Evolutionary conservation across 768 basidiomycete genomes (phyloP).

Genomic region (Cyclocybe cylindracea): DNA sequence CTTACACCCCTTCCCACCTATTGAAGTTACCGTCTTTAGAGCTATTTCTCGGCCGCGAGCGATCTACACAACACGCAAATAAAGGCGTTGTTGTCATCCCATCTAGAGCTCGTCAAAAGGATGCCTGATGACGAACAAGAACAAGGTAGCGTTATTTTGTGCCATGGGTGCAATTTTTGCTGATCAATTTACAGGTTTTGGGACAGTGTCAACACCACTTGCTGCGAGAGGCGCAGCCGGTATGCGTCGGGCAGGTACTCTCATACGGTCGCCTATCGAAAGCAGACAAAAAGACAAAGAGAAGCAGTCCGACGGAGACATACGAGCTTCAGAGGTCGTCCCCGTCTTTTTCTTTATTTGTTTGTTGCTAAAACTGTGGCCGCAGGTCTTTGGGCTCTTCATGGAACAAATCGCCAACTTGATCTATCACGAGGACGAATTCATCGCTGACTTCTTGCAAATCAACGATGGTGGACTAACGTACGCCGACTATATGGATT

Average conservation of each 20-base stretch:
- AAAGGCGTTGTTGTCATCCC: conserved; percentile 64
- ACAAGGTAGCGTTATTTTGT: conserved; percentile 49
- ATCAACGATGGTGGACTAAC: conserved; percentile 87
- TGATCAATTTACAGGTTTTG: conserved; percentile 37
- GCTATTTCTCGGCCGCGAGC: conserved; percentile 87
- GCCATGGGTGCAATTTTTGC: background rate
- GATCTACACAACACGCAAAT: conserved; percentile 83
- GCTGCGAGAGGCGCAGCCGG: conserved; percentile 51
- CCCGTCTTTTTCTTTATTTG: background rate
- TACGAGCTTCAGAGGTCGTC: conserved; percentile 70
- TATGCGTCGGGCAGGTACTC: conserved; percentile 81
- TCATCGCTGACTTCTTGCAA: conserved; percentile 90
- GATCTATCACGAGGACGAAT: conserved; percentile 84
- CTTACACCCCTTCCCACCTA: background rate
- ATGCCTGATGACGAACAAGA: conserved; percentile 72
- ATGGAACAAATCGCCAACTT: conserved; percentile 75
- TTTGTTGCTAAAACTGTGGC: conserved; percentile 1
- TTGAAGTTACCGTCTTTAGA: conserved; percentile 44
- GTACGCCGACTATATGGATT: conserved; percentile 92
- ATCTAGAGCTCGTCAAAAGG: conserved; percentile 63
- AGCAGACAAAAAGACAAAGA: conserved; percentile 61
- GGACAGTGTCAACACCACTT: conserved; percentile 37
- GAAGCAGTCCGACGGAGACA: conserved; percentile 60
- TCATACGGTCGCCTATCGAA: conserved; percentile 80
- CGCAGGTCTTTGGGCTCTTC: conserved; percentile 72